phyloP scores from a whole-genome alignment of 1,284 basidiomycete species.

The Vanrija humicola region DNA sequence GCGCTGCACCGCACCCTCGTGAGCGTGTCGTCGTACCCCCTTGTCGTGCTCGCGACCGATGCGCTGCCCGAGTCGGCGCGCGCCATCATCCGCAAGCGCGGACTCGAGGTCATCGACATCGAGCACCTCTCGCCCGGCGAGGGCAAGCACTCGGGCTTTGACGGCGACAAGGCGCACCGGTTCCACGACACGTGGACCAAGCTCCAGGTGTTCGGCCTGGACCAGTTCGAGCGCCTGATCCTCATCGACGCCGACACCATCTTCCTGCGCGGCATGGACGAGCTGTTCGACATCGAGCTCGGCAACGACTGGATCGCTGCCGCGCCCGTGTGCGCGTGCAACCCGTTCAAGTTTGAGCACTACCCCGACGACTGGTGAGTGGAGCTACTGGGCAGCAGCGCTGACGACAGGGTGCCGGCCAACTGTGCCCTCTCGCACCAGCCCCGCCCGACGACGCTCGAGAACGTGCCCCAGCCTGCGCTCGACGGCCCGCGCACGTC shows the following conservation, averaged over 20 bases:
- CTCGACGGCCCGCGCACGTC: constrained; percentile 64
- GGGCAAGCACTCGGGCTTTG: constrained; percentile 51
- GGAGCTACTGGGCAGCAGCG: neutral
- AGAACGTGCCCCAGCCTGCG: constrained; percentile 49
- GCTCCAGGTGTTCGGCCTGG: constrained; percentile 70
- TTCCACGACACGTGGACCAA: constrained; percentile 91
- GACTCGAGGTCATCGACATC: constrained; percentile 60
- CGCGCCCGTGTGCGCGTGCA: constrained; percentile 86
- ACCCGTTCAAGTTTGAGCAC: constrained; percentile 73
- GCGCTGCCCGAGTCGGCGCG: constrained; percentile 57
- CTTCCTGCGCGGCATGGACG: constrained; percentile 82
- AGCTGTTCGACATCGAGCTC: constrained; percentile 70
- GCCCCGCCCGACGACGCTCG: constrained; percentile 55
- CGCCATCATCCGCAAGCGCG: constrained; percentile 56
- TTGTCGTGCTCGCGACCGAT: constrained; percentile 75
- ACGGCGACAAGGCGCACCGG: constrained; percentile 47
- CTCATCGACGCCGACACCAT: constrained; percentile 92
- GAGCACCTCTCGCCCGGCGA: constrained; percentile 59
- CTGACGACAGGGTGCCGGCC: constrained; percentile 65
- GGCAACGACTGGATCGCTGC: constrained; percentile 73
- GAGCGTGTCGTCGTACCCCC: constrained; percentile 67
- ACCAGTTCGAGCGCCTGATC: constrained; percentile 74
- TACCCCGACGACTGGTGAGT: constrained; percentile 86
- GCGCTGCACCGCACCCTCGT: constrained; percentile 67
- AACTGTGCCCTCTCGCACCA: constrained; percentile 80